phyloP scores from a whole-genome alignment of 108 stramenopile species.

The Skeletonema tropicum region DNA sequence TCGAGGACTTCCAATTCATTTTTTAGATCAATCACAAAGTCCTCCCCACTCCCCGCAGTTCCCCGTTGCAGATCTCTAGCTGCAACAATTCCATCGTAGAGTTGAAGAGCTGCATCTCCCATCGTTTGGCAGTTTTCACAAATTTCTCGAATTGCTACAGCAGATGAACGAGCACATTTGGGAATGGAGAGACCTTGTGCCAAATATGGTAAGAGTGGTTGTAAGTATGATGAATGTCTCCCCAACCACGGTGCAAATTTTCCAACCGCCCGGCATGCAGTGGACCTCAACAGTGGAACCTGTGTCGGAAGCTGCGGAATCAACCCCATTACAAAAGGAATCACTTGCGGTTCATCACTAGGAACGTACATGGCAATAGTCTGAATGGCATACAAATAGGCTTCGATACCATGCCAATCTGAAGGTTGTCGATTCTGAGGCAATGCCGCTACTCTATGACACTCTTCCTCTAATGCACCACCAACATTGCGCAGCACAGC shows the following conservation, averaged over 20 bases:
- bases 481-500: conserved; percentile 65
- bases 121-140: conserved; percentile 76
- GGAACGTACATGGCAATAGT: conserved; percentile 79
- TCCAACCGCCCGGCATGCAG: conserved; percentile 82
- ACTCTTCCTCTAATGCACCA: conserved; percentile 54
- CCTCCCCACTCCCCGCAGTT: conserved; percentile 24
- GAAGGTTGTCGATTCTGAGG: conserved; percentile 31
- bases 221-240: conserved; percentile 70
- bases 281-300: conserved; percentile 67
- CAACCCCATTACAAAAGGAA: conserved; percentile 78
- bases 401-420: conserved; percentile 86
- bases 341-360: conserved; percentile 63
- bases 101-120: conserved; percentile 78
- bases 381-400: conserved; percentile 78
- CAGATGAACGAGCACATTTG: conserved; percentile 75
- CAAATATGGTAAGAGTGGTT: conserved; percentile 81
- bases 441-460: conserved; percentile 44
- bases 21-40: conserved; percentile 66
- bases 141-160: conserved; percentile 86
- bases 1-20: conserved; percentile 92
- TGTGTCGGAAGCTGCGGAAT: conserved; percentile 76
- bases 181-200: conserved; percentile 80
- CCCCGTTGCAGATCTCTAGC: conserved; percentile 39
- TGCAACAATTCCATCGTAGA: conserved; percentile 79
- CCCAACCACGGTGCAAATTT: conserved; percentile 87